Evolutionary conservation across 345 rosid species (phyloP), one percentile per base, ranked within the genome.

Genomic region (Aegle marmelos): DNA sequence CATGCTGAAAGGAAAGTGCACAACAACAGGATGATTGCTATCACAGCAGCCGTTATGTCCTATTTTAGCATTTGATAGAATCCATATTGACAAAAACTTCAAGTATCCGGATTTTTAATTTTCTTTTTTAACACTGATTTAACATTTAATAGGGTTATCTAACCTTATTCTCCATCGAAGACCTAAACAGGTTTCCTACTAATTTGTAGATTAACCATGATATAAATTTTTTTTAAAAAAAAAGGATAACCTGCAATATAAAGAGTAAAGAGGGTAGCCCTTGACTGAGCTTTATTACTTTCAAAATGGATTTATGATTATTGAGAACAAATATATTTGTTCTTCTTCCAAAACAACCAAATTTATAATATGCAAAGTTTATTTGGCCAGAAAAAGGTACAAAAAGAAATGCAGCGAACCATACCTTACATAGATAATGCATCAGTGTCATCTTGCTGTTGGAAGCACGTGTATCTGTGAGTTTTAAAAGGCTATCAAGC

Each of bases 391-490:
- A 48, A 66, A 13, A 67, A 19, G 4, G 22, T 17, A 68, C n/a
- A 54, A 41, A 33, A 56, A 76, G 66, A 56, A 50, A 54, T 68
- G 57, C 65, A 59, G 31, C 36, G 22, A 45, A 74, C 9, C 68
- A 78, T 83, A 97, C 99, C 98, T 91, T 97, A 87, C 99, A 97
- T 77, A 97, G 92, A 85, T 90, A 97, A 87, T 97, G 97, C 99
- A 97, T 92, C 56, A 94, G 97, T 50, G 99, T 97, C 97, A 93
- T 94, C 89, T 91, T 97, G 88, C 86, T 94, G 78, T 90, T 94
- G 64, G 92, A 80, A 79, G 98, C 98, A 37, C 99, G 98, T 31
- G 95, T 94, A 82, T 97, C 99, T 9, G 90, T 82, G 68, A 97
- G 92, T 91, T 97, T 97, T 75, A 90, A 84, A 79, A 97, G 92